These are phyloP conservation scores for Bocquillonia castaneifolia DNA, from an alignment of 441 rosid genomes.

Conservation along the genomic window DNA sequence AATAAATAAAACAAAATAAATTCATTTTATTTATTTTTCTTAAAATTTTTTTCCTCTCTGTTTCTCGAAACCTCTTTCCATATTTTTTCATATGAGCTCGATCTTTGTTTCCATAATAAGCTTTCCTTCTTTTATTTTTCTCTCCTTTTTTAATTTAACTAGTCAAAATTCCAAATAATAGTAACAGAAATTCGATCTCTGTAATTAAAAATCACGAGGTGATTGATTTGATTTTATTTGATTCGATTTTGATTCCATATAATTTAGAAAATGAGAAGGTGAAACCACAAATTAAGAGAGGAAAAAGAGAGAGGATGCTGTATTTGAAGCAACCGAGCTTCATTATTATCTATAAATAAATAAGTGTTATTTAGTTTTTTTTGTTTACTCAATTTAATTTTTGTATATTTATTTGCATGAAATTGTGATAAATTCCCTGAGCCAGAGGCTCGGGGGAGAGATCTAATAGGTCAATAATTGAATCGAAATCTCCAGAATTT, in stretches of 20 bases:
- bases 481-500: background rate
- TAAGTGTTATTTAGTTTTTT: background rate
- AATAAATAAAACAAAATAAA: background rate
- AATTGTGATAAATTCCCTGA: slow-evolving; percentile 49
- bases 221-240: too few species aligned
- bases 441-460: slow-evolving; percentile 68
- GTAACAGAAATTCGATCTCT: slow-evolving; percentile 2
- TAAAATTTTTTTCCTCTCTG: too few species aligned
- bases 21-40: too few species aligned
- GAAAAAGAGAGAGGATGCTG: too few species aligned
- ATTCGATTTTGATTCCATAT: too few species aligned
- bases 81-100: background rate
- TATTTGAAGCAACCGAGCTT: slow-evolving; percentile 70
- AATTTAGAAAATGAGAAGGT: too few species aligned
- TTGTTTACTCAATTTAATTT: background rate
- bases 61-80: slow-evolving; percentile 45
- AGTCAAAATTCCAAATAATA: background rate
- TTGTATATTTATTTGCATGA: slow-evolving; percentile 41
- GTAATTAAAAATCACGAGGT: background rate
- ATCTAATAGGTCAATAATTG: background rate
- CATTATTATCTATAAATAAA: slow-evolving; percentile 21
- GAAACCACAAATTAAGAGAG: too few species aligned
- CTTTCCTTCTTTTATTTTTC: too few species aligned
- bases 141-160: too few species aligned
- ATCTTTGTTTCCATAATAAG: slow-evolving; percentile 5